Base-by-base conservation (phyloP, 768 basidiomycete genomes). In the Tephrocybe sp. region DNA sequence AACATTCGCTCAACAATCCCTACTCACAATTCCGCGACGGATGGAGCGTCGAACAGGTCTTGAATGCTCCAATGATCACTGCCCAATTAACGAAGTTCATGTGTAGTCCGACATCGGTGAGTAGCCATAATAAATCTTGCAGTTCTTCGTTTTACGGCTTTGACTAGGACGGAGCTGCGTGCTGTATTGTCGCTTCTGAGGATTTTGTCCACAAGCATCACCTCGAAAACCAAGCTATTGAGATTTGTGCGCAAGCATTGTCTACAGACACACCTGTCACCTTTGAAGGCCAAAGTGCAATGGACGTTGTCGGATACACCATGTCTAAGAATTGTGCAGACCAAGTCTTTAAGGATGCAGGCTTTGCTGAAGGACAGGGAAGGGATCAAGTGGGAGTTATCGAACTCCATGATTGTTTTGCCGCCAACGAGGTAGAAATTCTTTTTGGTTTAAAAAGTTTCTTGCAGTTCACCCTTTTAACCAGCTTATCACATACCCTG, bases 391-490 rank as follows among this genome's bases (percentile, higher is more conserved):
- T 93, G 12, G 87, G 87, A n/a, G 89, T 92, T 0, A 69, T 93
- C 6, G 92, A 94, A 63, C 73, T 93, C 7, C 91, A 93, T 53
- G 91, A 93, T 59, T 93, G 92, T 63, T 93, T 92, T 64, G 78
- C 89, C 50, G 75, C 87, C 9, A 89, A 91, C 60, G 89, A 92
- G 75, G 89, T 83, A 36, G 17, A 14, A 50, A 22, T 10, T 34
- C 4, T 33, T 23, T 12, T 22, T 39, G 12, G 17, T 22, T 11
- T 4, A 5, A 35, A 5, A 35, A 30, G 8, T 1, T 33, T 3
- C 12, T 16, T 13, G 46, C 14, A 20, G 33, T 32, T n/a, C 19
- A 16, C n/a, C 26, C 4, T 13, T 6, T 17, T 22, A 20, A 43
- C 39, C 49, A 92, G 88, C 79, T 93, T 31, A 78, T 94, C 55